Evolutionary conservation across 2,329 filamentous ascomycete genomes (phyloP), one percentile per base, ranked within the genome.

Genomic region (Cladophialophora yegresii): DNA sequence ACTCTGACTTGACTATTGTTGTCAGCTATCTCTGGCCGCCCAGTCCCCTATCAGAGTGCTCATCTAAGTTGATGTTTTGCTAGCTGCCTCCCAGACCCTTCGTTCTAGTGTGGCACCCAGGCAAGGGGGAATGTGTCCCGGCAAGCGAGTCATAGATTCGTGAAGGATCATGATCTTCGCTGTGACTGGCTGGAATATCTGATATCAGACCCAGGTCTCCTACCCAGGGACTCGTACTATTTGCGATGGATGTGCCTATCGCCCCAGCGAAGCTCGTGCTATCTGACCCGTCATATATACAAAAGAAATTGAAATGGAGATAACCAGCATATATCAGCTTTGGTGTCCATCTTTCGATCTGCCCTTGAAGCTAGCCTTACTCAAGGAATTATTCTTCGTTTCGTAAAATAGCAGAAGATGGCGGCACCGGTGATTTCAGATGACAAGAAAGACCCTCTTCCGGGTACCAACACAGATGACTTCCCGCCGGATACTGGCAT

Each of bases 1-100:
- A 36, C 36, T 59, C 60, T 63, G 23, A 66, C 61, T 63, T 63
- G 61, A 51, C 43, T 12, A 49, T 61, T 63, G 51, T 30, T 63
- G 64, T 63, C 64, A 63, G 60, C 57, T 63, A 62, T 61, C 58
- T 61, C 33, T 45, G 28, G 2, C 50, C 58, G 50, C 58, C 13
- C 16, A 20, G 4, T 54, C 16, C 58, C 61, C 55, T 66, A 66
- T 65, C 63, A 49, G 49, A 58, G 28, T n/a, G 20, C 50, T 56
- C 26, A 33, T 40, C 49, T n/a, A 47, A 30, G 28, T 54, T 55
- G 22, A 30, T 60, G 30, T 28, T 59, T 30, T 36, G 28, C 57
- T 32, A 50, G 32, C 23, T 49, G 57, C 32, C 43, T n/a, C 45
- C 28, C 45, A 26, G 23, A 36, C 28, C 23, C 23, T 30, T 59